These are phyloP conservation scores for Globisporangium nunn DNA, from an alignment of 352 stramenopile genomes.

Conservation along the genomic window DNA sequence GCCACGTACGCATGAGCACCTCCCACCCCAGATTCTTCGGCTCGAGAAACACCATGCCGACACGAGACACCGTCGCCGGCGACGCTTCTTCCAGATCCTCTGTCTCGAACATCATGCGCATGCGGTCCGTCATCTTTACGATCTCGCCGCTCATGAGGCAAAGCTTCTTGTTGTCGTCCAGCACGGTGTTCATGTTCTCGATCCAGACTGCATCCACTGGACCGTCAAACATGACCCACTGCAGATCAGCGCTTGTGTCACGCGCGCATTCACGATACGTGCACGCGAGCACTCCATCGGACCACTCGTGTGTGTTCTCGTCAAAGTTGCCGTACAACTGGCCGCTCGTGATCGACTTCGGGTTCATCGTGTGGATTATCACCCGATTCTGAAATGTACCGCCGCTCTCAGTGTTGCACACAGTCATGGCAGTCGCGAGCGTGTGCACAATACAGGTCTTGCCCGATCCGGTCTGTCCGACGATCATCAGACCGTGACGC, in stretches of 20 bases:
- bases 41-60: conserved; percentile 92
- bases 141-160: conserved; percentile 94
- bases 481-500: conserved; percentile 94
- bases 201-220: conserved; percentile 94
- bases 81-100: conserved; percentile 88
- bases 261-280: conserved; percentile 91
- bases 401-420: conserved; percentile 50
- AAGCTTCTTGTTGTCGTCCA: conserved; percentile 93
- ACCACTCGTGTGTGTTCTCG: conserved; percentile 93
- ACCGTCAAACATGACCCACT: conserved; percentile 93
- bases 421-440: conserved; percentile 69
- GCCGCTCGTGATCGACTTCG: conserved; percentile 91
- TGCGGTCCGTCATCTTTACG: conserved; percentile 91
- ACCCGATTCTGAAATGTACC: conserved; percentile 56
- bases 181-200: conserved; percentile 94
- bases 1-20: conserved; percentile 83
- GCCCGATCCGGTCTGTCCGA: conserved; percentile 88
- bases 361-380: conserved; percentile 89
- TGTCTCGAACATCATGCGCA: conserved; percentile 96
- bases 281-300: conserved; percentile 90
- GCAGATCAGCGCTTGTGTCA: conserved; percentile 73
- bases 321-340: conserved; percentile 95
- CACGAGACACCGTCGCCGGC: conserved; percentile 87
- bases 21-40: conserved; percentile 89
- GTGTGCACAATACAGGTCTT: conserved; percentile 92